A percentile compares a stretch with the other conserved stretches of the same genome.
These are phyloP conservation scores for Amanita subjunquillea DNA, from an alignment of 768 basidiomycete genomes.

Conservation along the genomic window DNA sequence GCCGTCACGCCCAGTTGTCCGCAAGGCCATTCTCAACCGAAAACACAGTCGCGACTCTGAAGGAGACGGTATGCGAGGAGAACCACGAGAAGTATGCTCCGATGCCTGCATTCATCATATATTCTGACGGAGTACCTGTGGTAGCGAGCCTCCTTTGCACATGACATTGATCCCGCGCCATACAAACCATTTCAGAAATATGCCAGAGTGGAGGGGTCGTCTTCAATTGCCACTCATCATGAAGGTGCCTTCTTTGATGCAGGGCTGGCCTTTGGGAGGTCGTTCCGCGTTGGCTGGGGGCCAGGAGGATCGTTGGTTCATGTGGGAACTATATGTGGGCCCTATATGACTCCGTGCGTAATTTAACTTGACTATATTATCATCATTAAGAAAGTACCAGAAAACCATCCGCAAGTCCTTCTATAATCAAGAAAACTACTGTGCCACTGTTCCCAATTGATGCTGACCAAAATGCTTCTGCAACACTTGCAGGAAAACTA, in stretches of 20 bases:
- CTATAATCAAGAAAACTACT: constrained; percentile 41
- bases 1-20: constrained; percentile 21
- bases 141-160: constrained; percentile 74
- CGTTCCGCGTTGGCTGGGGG: constrained; percentile 89
- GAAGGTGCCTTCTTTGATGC: constrained; percentile 71
- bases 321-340: constrained; percentile 63
- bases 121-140: neutral
- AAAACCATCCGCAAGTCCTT: constrained; percentile 50
- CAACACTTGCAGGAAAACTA: constrained; percentile 43
- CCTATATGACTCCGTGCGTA: constrained; percentile 42
- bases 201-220: constrained; percentile 57
- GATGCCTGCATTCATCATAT: constrained; percentile 3
- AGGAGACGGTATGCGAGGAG: constrained; percentile 52
- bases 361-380: neutral
- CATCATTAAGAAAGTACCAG: constrained; percentile 19
- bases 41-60: constrained; percentile 78
- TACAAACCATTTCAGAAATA: constrained; percentile 76
- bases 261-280: constrained; percentile 76
- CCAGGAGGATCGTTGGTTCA: constrained; percentile 69
- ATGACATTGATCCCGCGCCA: constrained; percentile 55
- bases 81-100: constrained; percentile 48
- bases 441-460: constrained; percentile 24
- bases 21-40: constrained; percentile 31
- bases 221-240: constrained; percentile 51
- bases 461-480: constrained; percentile 10